These are phyloP conservation scores for Coleophoma crateriformis DNA, from an alignment of 2,329 filamentous ascomycete species.

Conservation along the genomic window DNA sequence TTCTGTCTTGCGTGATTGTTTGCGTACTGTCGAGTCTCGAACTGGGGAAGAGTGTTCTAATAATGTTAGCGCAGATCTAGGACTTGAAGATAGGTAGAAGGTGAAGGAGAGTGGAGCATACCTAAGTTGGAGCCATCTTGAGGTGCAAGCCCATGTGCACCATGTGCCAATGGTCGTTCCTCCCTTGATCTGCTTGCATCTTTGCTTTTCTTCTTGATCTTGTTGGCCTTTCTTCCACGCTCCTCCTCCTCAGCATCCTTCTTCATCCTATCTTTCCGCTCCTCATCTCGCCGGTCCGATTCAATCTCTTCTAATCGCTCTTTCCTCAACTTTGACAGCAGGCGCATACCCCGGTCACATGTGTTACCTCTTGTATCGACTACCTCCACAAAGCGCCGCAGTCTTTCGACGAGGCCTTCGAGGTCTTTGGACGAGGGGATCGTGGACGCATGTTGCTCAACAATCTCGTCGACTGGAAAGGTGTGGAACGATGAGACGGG, in stretches of 20 bases:
- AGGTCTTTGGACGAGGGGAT: constrained; percentile 60
- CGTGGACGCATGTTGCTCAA: constrained; percentile 54
- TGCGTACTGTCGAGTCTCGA: constrained; percentile 14
- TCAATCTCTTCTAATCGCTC: constrained; percentile 49
- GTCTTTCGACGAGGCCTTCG: constrained; percentile 56
- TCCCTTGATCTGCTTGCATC: constrained; percentile 58
- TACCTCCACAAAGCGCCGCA: constrained; percentile 59
- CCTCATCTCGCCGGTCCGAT: constrained; percentile 40
- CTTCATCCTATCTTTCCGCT: constrained; percentile 25
- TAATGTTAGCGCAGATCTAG: neutral
- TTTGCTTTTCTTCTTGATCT: constrained; percentile 71
- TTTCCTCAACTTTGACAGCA: constrained; percentile 61
- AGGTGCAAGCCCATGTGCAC: constrained; percentile 56
- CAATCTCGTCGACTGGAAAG: constrained; percentile 59
- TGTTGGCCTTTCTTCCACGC: constrained; percentile 46
- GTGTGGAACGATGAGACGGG: constrained; percentile 53
- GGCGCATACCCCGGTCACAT: constrained; percentile 69
- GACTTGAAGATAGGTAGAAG: neutral
- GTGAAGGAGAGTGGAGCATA: constrained; percentile 26
- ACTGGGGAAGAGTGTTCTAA: constrained; percentile 16
- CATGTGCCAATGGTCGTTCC: constrained; percentile 52
- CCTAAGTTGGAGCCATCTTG: constrained; percentile 60
- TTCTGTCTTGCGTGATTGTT: constrained; percentile 12
- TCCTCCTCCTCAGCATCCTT: constrained; percentile 42
- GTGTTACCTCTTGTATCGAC: constrained; percentile 62